phyloP scores from a whole-genome alignment of 225 moss, liverwort and hornwort genomes.

The Pleurozium schreberi region DNA sequence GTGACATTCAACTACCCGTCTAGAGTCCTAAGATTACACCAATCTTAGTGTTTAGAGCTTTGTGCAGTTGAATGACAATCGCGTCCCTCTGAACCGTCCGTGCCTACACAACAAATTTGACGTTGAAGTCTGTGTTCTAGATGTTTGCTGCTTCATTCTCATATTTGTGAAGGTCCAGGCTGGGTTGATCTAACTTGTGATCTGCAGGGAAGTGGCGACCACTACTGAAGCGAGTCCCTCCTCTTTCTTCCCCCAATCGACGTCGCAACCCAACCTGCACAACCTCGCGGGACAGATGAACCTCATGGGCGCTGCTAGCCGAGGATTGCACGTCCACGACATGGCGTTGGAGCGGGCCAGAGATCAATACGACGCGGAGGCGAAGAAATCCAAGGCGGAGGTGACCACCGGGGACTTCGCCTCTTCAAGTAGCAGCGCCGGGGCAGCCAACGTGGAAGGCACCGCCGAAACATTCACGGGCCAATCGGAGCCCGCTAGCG shows the following conservation, averaged over 20 bases:
- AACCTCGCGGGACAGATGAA: constrained; percentile 15
- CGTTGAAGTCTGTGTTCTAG: neutral
- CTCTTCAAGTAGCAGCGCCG: constrained; percentile 25
- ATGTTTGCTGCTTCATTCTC: neutral
- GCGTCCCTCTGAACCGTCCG: neutral
- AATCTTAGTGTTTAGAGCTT: neutral
- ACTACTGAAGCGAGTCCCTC: constrained; percentile 19
- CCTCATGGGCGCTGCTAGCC: constrained; percentile 12
- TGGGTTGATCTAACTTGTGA: neutral
- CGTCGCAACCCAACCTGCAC: constrained; percentile 22
- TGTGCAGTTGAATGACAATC: neutral
- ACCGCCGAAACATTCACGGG: constrained; percentile 21
- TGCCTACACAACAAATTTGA: neutral
- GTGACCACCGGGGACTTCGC: constrained; percentile 4
- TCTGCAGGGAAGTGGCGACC: constrained; percentile 21
- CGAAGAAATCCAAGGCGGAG: constrained; percentile 19
- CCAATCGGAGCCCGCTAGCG: constrained; percentile 19
- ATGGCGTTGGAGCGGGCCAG: constrained; percentile 16
- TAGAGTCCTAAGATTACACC: neutral
- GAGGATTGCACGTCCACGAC: constrained; percentile 11
- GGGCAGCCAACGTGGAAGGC: constrained; percentile 11
- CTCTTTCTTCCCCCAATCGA: constrained; percentile 14
- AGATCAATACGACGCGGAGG: constrained; percentile 16
- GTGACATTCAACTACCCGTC: neutral
- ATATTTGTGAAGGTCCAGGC: neutral